Evolutionary conservation across 176 grass and related monocot species (phyloP).

Genomic region (Eragrostis curvula): DNA sequence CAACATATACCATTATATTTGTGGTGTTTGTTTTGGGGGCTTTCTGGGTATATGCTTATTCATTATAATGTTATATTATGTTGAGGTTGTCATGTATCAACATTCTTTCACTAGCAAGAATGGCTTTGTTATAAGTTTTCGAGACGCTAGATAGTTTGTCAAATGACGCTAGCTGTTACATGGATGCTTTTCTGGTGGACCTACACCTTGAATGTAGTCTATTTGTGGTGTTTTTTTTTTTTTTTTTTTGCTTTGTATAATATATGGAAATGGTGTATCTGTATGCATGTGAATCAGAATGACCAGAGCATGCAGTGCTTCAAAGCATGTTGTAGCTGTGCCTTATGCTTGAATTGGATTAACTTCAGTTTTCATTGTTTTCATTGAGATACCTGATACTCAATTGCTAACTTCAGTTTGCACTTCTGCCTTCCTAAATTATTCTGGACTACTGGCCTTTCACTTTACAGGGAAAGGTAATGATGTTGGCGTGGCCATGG

Average conservation of each 20-base stretch:
- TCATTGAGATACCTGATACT: background rate
- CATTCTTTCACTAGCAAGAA: slow-evolving; percentile 29
- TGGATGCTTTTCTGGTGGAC: background rate
- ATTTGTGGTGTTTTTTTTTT: slow-evolving; percentile 11
- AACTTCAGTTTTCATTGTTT: background rate
- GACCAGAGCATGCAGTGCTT: slow-evolving; percentile 26
- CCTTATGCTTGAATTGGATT: background rate
- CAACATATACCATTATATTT: background rate
- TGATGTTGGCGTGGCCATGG: slow-evolving; percentile 77
- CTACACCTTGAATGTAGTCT: slow-evolving; percentile 9
- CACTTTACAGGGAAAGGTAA: slow-evolving; percentile 62
- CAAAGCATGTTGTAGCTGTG: slow-evolving; percentile 4
- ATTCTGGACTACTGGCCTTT: slow-evolving; percentile 28
- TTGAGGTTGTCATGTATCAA: slow-evolving; percentile 12
- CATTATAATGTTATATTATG: background rate
- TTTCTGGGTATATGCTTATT: slow-evolving; percentile 38
- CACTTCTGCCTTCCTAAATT: slow-evolving; percentile 22
- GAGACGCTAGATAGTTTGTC: too few species aligned
- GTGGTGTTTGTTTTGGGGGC: background rate
- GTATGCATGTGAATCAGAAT: background rate
- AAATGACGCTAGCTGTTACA: background rate
- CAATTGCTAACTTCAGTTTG: slow-evolving; percentile 2
- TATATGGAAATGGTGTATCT: background rate
- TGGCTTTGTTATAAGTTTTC: too few species aligned
- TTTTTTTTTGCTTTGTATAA: slow-evolving; percentile 9